Evolutionary conservation across 2,329 filamentous ascomycete species (phyloP), one percentile per base, ranked within the genome.

Genomic region (Gnomoniopsis smithogilvyi): DNA sequence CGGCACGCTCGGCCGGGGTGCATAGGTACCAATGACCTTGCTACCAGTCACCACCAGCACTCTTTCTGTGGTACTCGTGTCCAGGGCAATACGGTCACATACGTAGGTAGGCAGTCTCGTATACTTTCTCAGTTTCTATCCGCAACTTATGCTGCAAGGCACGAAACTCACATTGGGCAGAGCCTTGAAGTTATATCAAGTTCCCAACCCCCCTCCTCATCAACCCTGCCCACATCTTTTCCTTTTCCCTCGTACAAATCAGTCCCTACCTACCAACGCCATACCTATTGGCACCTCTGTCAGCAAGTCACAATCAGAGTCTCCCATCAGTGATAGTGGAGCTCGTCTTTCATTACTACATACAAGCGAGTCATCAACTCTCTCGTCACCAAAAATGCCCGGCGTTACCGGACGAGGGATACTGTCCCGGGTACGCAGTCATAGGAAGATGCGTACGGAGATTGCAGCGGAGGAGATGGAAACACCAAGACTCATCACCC

Each of bases 161-260:
- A 63, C 61, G 55, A 45, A 53, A 26, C 43, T 56, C 55, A 59
- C 59, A 63, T 63, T 63, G 58, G 61, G 51, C 55, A 55, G 38
- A 53, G 43, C 48, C 34, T 56, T 19, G 17, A 41, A 57, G 41
- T 61, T 62, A 62, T 62, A 62, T 62, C 51, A 62, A 61, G 54
- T 51, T 54, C 46, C 41, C 45, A 57, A 21, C 53, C 57, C 60
- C 57, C 57, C 14, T 58, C 17, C 46, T 43, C 47, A 21, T 43
- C 36, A 24, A 11, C 8, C 47, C 1, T 30, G 33, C 47, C 15
- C 7, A 21, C 14, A 26, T 6, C n/a, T 48, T 3, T 21, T 33
- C 17, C 34, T 34, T 43, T 14, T 30, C 21, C 43, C 17, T 19
- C 41, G 24, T 45, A 45, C 41, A 47, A 36, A 43, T 34, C 55